Conservation (phyloP, 495 filamentous ascomycete species). For the Penicillium nucicola region DNA sequence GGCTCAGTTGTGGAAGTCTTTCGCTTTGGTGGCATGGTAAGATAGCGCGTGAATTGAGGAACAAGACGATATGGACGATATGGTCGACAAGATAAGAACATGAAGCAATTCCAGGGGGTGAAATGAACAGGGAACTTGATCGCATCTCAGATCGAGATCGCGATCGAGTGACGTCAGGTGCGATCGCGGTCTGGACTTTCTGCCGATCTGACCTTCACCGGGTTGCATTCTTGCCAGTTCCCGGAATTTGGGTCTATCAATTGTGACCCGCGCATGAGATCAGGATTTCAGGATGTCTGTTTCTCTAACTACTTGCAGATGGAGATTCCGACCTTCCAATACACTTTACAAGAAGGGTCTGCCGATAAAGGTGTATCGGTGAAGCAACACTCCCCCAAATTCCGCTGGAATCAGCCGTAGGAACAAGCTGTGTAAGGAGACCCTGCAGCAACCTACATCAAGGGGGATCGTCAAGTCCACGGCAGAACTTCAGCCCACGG, state of each 20-base stretch:
- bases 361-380: no score
- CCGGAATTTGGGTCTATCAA: no score
- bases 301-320: no score
- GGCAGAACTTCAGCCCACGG: neutral
- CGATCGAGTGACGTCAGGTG: constrained; percentile 3
- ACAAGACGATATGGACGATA: neutral
- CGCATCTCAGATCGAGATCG: neutral
- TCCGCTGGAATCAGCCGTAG: no score
- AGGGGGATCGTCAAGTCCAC: neutral
- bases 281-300: no score
- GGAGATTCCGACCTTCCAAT: no score
- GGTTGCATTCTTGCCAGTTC: no score
- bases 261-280: no score
- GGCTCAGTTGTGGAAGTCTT: constrained; percentile 14
- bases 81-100: neutral
- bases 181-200: constrained; percentile 1
- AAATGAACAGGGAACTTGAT: neutral
- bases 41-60: neutral
- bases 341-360: no score
- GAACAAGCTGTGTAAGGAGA: no score
- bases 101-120: neutral
- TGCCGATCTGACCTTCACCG: no score
- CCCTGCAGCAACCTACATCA: neutral
- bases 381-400: no score
- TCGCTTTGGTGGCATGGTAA: constrained; percentile 29